phyloP scores from a whole-genome alignment of 306 rosid species.

The Gastrolobium bilobum region DNA sequence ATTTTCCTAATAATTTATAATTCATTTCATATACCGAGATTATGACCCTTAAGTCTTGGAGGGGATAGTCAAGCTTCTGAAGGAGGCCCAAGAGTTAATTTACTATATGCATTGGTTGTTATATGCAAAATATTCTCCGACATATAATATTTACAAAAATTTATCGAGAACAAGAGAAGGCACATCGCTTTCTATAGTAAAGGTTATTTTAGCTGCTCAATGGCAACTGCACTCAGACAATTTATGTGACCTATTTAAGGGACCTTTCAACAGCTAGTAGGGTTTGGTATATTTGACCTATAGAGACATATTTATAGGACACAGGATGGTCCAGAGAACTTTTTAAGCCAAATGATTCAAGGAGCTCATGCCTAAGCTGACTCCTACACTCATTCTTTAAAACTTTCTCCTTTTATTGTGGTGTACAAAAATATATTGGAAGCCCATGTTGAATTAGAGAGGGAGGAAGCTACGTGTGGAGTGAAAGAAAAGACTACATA shows the following conservation, averaged over 20 bases:
- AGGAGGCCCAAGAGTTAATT: conserved; percentile 41
- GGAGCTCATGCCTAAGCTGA: conserved; percentile 39
- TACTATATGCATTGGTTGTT: conserved; percentile 20
- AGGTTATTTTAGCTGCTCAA: conserved; percentile 46
- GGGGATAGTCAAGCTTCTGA: conserved; percentile 53
- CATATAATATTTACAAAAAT: conserved; percentile 37
- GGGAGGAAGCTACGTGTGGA: neutral
- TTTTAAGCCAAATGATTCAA: conserved; percentile 33
- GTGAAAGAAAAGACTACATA: too few relatives aligned
- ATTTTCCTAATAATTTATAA: neutral
- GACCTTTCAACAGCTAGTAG: conserved; percentile 46
- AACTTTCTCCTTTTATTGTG: conserved; percentile 3
- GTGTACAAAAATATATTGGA: neutral
- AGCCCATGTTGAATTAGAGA: neutral
- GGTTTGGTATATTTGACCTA: conserved; percentile 31
- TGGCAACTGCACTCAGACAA: conserved; percentile 39
- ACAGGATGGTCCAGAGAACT: conserved; percentile 38
- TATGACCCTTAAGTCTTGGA: conserved; percentile 57
- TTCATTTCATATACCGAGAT: conserved; percentile 30
- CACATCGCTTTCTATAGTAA: conserved; percentile 49
- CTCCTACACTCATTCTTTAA: conserved; percentile 34
- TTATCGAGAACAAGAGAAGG: conserved; percentile 45
- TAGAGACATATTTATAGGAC: conserved; percentile 11
- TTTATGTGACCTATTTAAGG: conserved; percentile 24
- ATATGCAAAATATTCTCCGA: conserved; percentile 25